A percentile compares a stretch with the other conserved stretches of the same genome.
Evolutionary conservation across 129 eudicot genomes (phyloP).

Genomic region (Kitagawia praeruptora): DNA sequence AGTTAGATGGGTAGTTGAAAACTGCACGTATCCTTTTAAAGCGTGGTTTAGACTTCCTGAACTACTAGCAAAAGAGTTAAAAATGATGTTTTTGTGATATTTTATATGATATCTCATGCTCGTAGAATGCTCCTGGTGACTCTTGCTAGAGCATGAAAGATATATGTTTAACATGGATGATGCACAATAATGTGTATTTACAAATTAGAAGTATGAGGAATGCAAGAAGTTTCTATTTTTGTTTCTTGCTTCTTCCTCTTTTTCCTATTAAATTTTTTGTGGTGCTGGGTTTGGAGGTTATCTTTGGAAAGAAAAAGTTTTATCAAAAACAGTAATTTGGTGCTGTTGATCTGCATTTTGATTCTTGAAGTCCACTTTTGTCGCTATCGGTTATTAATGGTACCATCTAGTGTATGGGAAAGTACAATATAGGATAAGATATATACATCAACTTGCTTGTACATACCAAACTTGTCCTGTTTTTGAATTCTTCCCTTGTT

Average conservation of each 20-base stretch:
- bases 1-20: neutral
- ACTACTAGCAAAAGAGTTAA: neutral
- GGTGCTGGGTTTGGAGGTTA: neutral
- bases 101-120: neutral
- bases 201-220: neutral
- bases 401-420: neutral
- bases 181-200: neutral
- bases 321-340: neutral
- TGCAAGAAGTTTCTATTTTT: neutral
- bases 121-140: neutral
- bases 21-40: neutral
- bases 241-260: neutral
- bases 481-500: neutral
- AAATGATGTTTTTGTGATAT: neutral
- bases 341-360: neutral
- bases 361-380: neutral
- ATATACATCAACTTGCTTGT: neutral
- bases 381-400: neutral
- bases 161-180: neutral
- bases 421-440: neutral
- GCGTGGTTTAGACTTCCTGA: neutral
- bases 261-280: neutral
- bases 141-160: neutral
- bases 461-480: neutral
- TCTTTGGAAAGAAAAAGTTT: neutral